Conservation (phyloP, 176 grass and related monocot species). For the Avena eriantha region DNA sequence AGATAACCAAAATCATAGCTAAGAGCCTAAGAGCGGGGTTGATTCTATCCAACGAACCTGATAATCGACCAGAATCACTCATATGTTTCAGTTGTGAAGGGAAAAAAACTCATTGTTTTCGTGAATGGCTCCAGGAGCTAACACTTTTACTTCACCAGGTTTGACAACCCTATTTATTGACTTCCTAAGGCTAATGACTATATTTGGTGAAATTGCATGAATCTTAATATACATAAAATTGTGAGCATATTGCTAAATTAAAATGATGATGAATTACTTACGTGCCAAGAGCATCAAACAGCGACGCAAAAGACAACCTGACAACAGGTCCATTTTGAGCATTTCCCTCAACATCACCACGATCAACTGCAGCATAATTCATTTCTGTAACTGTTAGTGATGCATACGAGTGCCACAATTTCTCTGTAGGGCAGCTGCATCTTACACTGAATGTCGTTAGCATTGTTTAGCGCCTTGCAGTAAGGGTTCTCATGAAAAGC, state of each 20-base stretch:
- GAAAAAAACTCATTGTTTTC: background rate
- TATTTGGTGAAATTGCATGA: constrained; percentile 25
- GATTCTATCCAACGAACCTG: constrained; percentile 30
- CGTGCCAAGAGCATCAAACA: constrained; percentile 91
- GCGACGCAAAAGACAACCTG: constrained; percentile 85
- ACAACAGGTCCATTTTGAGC: constrained; percentile 81
- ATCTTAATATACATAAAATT: constrained; percentile 18
- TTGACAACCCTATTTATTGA: background rate
- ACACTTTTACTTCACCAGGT: background rate
- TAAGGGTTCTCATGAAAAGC: constrained; percentile 91
- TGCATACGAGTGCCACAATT: constrained; percentile 13
- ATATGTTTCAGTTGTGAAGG: constrained; percentile 17
- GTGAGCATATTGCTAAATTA: background rate
- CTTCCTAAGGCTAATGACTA: background rate
- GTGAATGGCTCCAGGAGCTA: background rate
- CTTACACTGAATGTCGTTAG: constrained; percentile 94
- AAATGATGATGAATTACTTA: constrained; percentile 45
- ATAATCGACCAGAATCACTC: background rate
- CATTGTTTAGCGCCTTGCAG: constrained; percentile 86
- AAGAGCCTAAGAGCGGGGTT: constrained; percentile 8
- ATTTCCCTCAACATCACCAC: constrained; percentile 89
- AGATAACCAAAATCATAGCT: background rate
- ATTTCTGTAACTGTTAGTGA: constrained; percentile 42
- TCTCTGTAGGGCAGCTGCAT: constrained; percentile 23
- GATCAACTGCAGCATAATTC: constrained; percentile 79